phyloP scores from a whole-genome alignment of 139 green algal genomes.

The Chlorella sp. region DNA sequence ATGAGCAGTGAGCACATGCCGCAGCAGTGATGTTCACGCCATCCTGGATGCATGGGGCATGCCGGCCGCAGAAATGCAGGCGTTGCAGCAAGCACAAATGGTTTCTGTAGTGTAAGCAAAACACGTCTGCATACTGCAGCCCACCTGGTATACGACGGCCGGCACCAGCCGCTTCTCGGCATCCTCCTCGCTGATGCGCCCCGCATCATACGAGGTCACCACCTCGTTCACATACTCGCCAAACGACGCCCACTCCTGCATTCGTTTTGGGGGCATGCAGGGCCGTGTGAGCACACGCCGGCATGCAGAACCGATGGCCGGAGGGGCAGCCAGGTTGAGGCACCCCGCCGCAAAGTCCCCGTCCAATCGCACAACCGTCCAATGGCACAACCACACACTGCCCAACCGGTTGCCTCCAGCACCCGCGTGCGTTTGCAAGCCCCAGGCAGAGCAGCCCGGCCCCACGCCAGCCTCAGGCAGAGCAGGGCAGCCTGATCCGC shows the following conservation, averaged over 20 bases:
- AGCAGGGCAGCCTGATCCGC: not conserved
- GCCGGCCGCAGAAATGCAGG: too few species aligned
- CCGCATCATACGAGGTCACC: not conserved
- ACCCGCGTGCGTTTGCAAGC: not conserved
- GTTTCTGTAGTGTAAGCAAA: too few species aligned
- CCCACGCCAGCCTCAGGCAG: not conserved
- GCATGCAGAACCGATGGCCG: too few species aligned
- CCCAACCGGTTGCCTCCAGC: too few species aligned
- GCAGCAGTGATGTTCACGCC: not conserved
- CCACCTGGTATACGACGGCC: constrained; percentile 1
- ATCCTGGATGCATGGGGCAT: not conserved
- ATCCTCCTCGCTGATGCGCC: not conserved
- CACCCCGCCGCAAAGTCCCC: too few species aligned
- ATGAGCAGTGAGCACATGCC: not conserved
- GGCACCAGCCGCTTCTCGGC: not conserved
- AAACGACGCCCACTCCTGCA: constrained; percentile 22
- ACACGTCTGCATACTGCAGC: too few species aligned
- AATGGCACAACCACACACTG: too few species aligned
- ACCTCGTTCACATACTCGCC: not conserved
- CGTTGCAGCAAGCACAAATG: too few species aligned
- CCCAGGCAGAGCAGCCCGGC: not conserved
- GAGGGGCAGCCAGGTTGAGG: too few species aligned
- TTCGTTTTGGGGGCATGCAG: too few species aligned
- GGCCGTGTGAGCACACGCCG: too few species aligned
- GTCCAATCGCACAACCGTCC: too few species aligned